Evolutionary conservation across 2,329 filamentous ascomycete genomes (phyloP).

Genomic region (Dothiorella sarmentorum): DNA sequence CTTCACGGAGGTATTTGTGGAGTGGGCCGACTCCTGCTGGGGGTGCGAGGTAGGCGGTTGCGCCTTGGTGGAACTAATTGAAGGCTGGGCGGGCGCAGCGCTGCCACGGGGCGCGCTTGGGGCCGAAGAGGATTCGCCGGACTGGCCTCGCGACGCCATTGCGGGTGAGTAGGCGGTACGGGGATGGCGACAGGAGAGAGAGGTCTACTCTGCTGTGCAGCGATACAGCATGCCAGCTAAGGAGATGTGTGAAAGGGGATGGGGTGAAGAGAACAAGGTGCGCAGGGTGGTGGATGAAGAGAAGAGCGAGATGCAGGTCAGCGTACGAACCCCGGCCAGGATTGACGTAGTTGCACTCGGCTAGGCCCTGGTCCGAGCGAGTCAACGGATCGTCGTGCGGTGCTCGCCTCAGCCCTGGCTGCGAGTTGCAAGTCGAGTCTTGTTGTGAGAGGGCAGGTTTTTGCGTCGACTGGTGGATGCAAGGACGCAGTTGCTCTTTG

Average conservation of each 20-base stretch:
- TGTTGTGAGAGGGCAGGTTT: neutral
- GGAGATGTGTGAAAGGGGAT: neutral
- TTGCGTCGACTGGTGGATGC: neutral
- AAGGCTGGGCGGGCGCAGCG: conserved; percentile 6
- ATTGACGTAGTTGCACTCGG: conserved; percentile 16
- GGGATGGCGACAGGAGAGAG: neutral
- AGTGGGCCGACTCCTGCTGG: neutral
- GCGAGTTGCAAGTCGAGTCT: no score
- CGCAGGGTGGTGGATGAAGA: conserved; percentile 12
- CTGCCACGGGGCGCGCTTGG: conserved; percentile 1
- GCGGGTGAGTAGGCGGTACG: neutral
- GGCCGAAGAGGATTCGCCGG: conserved; percentile 18
- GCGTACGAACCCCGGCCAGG: neutral
- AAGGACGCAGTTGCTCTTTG: neutral
- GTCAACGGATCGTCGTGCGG: conserved; percentile 2
- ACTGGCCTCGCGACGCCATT: conserved; percentile 14
- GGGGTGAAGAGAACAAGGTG: neutral
- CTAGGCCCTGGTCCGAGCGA: conserved; percentile 1
- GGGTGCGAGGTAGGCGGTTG: neutral
- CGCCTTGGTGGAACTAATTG: conserved; percentile 5
- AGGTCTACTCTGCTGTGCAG: neutral
- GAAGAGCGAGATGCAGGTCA: conserved; percentile 7
- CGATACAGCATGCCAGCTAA: neutral
- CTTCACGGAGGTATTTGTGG: conserved; percentile 39
- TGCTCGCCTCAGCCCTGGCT: no score